phyloP scores from a whole-genome alignment of 2,329 filamentous ascomycete species.

The Fusarium pininemorale region DNA sequence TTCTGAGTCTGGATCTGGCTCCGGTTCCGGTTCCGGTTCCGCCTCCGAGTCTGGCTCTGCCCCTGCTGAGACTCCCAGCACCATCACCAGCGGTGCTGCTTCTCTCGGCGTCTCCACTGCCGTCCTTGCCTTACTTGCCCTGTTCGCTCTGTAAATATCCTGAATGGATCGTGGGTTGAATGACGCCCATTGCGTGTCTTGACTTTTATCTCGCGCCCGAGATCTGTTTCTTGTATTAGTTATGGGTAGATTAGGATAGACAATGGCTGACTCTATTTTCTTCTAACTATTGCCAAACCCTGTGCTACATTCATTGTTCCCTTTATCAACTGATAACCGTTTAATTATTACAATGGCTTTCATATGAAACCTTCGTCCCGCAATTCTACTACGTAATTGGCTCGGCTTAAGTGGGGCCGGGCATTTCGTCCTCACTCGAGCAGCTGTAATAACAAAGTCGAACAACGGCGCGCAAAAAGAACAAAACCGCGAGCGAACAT shows the following conservation, averaged over 20 bases:
- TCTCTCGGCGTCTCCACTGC: conserved; percentile 29
- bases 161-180: conserved; percentile 38
- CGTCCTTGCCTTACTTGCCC: conserved; percentile 33
- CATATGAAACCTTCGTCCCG: neutral
- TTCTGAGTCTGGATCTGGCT: conserved; percentile 23
- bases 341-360: neutral
- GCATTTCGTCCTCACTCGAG: neutral
- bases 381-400: neutral
- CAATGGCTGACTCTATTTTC: conserved; percentile 33
- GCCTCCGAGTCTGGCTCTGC: conserved; percentile 21
- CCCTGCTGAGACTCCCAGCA: conserved; percentile 30
- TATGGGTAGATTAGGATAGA: conserved; percentile 44
- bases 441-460: neutral
- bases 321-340: neutral
- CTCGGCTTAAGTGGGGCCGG: neutral
- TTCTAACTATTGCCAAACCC: neutral
- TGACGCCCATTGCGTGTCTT: conserved; percentile 40
- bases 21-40: conserved; percentile 23
- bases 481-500: neutral
- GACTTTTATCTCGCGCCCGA: conserved; percentile 35
- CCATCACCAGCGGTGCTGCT: conserved; percentile 25
- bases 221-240: conserved; percentile 44
- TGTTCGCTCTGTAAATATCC: conserved; percentile 39
- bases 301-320: neutral
- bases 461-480: neutral